Base-by-base conservation (phyloP, 2,329 filamentous ascomycete species). In the Mycosphaerelloides madeirae region DNA sequence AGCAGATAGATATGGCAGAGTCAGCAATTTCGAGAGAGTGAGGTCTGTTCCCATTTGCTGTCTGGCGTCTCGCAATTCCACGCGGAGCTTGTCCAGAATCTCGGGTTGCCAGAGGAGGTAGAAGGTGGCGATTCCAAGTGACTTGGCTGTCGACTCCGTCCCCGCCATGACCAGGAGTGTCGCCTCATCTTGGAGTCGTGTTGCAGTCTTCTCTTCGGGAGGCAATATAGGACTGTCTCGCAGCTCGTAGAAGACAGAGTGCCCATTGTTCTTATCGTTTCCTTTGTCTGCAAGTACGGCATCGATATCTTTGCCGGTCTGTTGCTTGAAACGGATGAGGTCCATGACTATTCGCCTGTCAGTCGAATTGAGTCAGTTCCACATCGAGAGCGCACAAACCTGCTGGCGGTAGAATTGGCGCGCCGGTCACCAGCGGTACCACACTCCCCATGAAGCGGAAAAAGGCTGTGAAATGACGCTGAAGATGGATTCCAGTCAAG, bases 101-200 rank as follows among this genome's bases (percentile, higher is more conserved):
- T 43, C 28, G 9, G 57, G 53, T 32, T 46, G 39, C 3, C 31
- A 15, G 12, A 58, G 37, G 13, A 61, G 44, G 38, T 62, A 52
- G 38, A 53, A 63, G 12, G 54, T 46, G 9, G 50, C 53, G 2
- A 56, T 49, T 6, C 38, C 29, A 34, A 65, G 47, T 2, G 63
- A 57, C 37, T 57, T 57, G 5, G 57, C 57, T 1, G 58, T 50
- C 1, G 55, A 53, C 31, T 62, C 59, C 3, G 56, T 60, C 32
- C 60, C 61, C 29, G 57, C 60, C 38, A 60, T 55, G 1, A 55
- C 50, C 3, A 65, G 43, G 2, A 66, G 36, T 14, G 53, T 51
- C 3, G 55, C 62, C 38, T 65, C 60, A 20, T 66, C 56, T 34
- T 60, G 54, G 5, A 66, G 56, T 6, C 62, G 55, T 13, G 53